Conservation (phyloP, 106 monocot genomes). For the Agapanthus africanus region DNA sequence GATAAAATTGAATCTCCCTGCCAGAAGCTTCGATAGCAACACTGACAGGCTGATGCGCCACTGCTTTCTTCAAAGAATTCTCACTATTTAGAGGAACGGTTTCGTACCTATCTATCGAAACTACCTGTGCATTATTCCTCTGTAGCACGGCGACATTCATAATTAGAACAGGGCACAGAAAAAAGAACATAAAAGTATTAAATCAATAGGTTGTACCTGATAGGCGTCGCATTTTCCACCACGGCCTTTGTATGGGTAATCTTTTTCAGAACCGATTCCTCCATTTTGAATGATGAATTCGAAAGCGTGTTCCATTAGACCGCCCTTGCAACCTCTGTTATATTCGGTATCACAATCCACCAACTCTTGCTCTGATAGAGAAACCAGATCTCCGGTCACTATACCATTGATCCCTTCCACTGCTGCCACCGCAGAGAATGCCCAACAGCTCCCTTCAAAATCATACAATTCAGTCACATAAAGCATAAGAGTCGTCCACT, state of each 20-base stretch:
- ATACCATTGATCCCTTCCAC: conserved; percentile 81
- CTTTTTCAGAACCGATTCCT: conserved; percentile 53
- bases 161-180: background rate
- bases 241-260: conserved; percentile 56
- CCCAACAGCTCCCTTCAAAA: conserved; percentile 42
- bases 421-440: conserved; percentile 63
- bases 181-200: background rate
- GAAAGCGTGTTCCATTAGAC: conserved; percentile 77
- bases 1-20: no score
- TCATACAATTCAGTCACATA: no score
- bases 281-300: conserved; percentile 69
- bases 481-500: no score
- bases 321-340: conserved; percentile 71
- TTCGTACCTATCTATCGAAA: no score
- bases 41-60: no score
- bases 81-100: no score
- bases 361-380: no score
- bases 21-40: no score
- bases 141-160: no score
- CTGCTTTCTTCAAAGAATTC: no score
- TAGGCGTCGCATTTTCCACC: conserved; percentile 26
- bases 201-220: background rate
- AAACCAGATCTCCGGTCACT: conserved; percentile 46
- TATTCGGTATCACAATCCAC: conserved; percentile 69
- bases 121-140: no score